Percentiles rank a stretch among this genome's conserved stretches.
phyloP scores from a whole-genome alignment of 2,329 filamentous ascomycete genomes.

The Ascochyta viciae-villosae region DNA sequence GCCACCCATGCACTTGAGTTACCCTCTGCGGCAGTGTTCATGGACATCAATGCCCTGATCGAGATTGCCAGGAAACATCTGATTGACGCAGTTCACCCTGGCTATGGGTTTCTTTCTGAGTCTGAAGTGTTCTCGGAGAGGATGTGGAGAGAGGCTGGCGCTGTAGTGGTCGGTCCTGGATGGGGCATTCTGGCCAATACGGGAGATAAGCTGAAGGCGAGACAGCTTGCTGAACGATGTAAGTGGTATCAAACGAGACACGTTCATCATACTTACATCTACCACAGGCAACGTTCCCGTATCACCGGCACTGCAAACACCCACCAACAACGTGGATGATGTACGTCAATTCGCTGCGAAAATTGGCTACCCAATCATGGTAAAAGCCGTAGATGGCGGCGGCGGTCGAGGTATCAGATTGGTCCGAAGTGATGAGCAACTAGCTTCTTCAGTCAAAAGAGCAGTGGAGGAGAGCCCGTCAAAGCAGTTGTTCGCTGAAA shows the following conservation, averaged over 20 bases:
- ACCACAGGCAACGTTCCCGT: constrained; percentile 56
- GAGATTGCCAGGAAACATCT: constrained; percentile 56
- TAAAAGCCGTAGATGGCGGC: constrained; percentile 71
- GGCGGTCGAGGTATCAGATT: constrained; percentile 67
- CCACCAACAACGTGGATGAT: constrained; percentile 53
- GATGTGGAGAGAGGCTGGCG: constrained; percentile 58
- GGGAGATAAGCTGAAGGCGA: constrained; percentile 64
- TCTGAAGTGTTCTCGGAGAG: constrained; percentile 58
- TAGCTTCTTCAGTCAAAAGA: constrained; percentile 57
- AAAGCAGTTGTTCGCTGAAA: constrained; percentile 64
- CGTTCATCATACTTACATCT: neutral
- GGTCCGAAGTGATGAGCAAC: constrained; percentile 53
- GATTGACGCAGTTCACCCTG: constrained; percentile 65
- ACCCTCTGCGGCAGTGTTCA: constrained; percentile 60
- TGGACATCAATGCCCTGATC: constrained; percentile 59
- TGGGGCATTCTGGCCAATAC: constrained; percentile 64
- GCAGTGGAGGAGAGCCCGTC: constrained; percentile 66
- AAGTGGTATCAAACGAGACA: constrained; percentile 1
- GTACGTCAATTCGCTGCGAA: constrained; percentile 65
- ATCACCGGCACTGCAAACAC: constrained; percentile 55
- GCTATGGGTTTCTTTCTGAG: constrained; percentile 69
- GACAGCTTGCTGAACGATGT: constrained; percentile 59
- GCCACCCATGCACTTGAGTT: constrained; percentile 61
- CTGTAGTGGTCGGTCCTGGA: constrained; percentile 62
- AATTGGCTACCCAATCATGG: constrained; percentile 63